Conservation (phyloP, 495 filamentous ascomycete genomes). For the Talaromyces trachyspermus region DNA sequence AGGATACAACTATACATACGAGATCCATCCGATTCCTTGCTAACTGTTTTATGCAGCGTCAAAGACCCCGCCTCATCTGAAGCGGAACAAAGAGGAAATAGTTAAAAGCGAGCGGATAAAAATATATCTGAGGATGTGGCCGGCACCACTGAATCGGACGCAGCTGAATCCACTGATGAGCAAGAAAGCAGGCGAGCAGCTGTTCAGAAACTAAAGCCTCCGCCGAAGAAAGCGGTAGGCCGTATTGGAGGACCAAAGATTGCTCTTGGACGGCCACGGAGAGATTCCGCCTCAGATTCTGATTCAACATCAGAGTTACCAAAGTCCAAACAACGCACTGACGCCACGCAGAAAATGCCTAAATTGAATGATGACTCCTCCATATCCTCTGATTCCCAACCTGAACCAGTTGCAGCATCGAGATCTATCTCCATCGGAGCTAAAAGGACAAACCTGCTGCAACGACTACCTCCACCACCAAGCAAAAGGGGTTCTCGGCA, state of each 20-base stretch:
- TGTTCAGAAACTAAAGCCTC: not conserved
- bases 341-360: not conserved
- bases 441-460: not conserved
- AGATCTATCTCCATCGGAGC: no score
- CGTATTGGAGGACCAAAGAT: not conserved
- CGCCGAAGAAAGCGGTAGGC: not conserved
- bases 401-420: not conserved
- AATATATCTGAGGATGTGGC: not conserved
- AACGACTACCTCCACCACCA: conserved; percentile 11
- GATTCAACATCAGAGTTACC: not conserved
- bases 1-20: not conserved
- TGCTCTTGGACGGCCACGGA: not conserved
- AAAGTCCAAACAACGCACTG: not conserved
- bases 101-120: not conserved
- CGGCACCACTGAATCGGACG: conserved; percentile 4
- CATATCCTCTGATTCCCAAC: not conserved
- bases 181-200: not conserved
- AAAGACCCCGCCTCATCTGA: conserved; percentile 31
- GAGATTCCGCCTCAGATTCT: not conserved
- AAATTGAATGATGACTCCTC: not conserved
- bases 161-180: conserved; percentile 10
- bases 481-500: conserved; percentile 22
- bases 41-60: conserved; percentile 20
- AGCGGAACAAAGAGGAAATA: conserved; percentile 9
- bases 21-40: not conserved